A percentile compares a stretch with the other conserved stretches of the same genome.
phyloP scores from a whole-genome alignment of 2,329 filamentous ascomycete genomes.

The Ascochyta pisi region DNA sequence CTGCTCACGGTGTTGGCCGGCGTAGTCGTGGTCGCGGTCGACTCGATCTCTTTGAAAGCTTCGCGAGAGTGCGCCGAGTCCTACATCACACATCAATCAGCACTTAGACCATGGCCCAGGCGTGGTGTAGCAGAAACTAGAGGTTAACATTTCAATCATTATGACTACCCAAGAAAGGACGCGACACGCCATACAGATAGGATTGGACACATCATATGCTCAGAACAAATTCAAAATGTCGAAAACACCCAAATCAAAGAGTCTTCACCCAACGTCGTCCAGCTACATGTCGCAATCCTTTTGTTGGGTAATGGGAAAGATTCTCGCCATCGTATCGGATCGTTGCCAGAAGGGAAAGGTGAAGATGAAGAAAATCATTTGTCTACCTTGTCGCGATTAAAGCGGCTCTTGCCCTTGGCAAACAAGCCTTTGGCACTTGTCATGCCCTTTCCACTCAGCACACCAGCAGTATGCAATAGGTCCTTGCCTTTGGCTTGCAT shows the following conservation, averaged over 20 bases:
- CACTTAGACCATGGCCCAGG: conserved; percentile 28
- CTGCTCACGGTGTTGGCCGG: conserved; percentile 11
- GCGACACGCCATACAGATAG: conserved; percentile 22
- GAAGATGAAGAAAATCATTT: conserved; percentile 62
- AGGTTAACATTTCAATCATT: conserved; percentile 40
- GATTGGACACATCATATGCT: conserved; percentile 27
- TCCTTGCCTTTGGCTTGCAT: conserved; percentile 88
- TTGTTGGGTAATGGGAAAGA: conserved; percentile 6
- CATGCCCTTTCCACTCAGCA: conserved; percentile 70
- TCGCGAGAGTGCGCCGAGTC: conserved; percentile 40
- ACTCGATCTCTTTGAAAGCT: conserved; percentile 42
- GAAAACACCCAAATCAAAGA: conserved; percentile 29
- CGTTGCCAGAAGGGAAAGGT: conserved; percentile 19
- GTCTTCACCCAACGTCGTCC: conserved; percentile 18
- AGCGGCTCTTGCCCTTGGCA: conserved; percentile 87
- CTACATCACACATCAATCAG: conserved; percentile 50
- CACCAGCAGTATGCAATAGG: conserved; percentile 80
- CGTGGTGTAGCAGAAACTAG: conserved; percentile 1
- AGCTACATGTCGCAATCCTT: conserved; percentile 24
- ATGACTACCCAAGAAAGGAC: conserved; percentile 26
- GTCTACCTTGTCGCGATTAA: conserved; percentile 86
- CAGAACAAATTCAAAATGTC: conserved; percentile 22
- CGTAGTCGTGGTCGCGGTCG: conserved; percentile 22
- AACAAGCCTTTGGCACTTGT: conserved; percentile 91
- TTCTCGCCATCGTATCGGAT: conserved; percentile 17